Evolutionary conservation across 768 basidiomycete genomes (phyloP).

Genomic region (Artomyces pyxidatus): DNA sequence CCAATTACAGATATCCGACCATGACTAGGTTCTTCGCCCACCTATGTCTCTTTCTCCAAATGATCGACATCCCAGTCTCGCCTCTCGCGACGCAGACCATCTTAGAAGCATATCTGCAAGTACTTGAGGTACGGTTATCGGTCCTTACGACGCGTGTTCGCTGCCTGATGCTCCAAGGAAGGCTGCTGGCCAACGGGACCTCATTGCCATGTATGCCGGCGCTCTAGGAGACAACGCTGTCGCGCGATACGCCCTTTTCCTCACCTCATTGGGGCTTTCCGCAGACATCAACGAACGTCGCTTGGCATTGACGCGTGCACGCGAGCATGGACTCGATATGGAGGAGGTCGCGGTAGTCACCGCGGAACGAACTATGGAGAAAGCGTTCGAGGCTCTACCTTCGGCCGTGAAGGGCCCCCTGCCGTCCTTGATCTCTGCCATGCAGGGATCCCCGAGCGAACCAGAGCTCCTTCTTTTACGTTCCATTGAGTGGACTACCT

Average conservation of each 20-base stretch:
- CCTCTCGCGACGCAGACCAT: slow-evolving; percentile 72
- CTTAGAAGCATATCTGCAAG: slow-evolving; percentile 80
- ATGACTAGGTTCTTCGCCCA: slow-evolving; percentile 92
- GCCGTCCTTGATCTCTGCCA: slow-evolving; percentile 8
- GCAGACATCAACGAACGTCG: slow-evolving; percentile 58
- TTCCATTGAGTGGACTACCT: slow-evolving; percentile 91
- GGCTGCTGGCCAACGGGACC: slow-evolving; percentile 69
- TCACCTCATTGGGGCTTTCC: slow-evolving; percentile 64
- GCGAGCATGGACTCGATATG: slow-evolving; percentile 80
- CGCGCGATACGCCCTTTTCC: slow-evolving; percentile 86
- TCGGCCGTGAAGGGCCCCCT: slow-evolving; percentile 6
- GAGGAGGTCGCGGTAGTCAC: slow-evolving; percentile 71
- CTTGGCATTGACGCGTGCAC: slow-evolving; percentile 63
- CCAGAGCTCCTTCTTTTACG: slow-evolving; percentile 63
- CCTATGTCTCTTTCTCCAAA: slow-evolving; percentile 78
- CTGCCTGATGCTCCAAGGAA: slow-evolving; percentile 20
- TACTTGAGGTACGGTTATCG: slow-evolving; percentile 58
- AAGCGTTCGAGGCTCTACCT: slow-evolving; percentile 44
- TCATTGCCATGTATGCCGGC: slow-evolving; percentile 92
- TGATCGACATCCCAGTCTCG: slow-evolving; percentile 70
- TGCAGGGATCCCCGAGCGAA: slow-evolving; percentile 33
- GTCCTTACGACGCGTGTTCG: neutral
- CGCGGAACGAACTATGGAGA: slow-evolving; percentile 70
- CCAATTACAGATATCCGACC: slow-evolving; percentile 47
- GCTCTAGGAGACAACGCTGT: slow-evolving; percentile 87